phyloP scores from a whole-genome alignment of 371 early-diverging fungal species.

The Mortierella sp. region DNA sequence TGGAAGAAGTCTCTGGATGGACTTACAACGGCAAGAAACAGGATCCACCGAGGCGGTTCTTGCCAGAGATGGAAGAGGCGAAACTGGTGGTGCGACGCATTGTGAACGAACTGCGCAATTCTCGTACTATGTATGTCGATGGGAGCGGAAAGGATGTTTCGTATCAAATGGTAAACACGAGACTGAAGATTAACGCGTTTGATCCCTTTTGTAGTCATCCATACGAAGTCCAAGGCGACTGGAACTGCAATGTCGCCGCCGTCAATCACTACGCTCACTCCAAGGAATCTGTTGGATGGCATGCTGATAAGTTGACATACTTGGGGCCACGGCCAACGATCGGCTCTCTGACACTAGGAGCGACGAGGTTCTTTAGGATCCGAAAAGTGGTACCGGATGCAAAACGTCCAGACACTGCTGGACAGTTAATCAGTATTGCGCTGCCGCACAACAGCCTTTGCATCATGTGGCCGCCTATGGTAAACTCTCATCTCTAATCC shows the following conservation, averaged over 20 bases:
- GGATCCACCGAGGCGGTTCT: slow-evolving; percentile 32
- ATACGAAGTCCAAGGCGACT: slow-evolving; percentile 46
- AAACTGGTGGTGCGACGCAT: slow-evolving; percentile 37
- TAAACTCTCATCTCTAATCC: not conserved
- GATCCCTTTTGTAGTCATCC: slow-evolving; percentile 27
- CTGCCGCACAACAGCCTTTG: slow-evolving; percentile 70
- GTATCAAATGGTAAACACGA: not conserved
- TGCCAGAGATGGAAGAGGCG: slow-evolving; percentile 53
- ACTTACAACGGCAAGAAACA: slow-evolving; percentile 52
- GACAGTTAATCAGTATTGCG: slow-evolving; percentile 60
- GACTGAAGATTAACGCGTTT: not conserved
- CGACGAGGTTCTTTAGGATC: slow-evolving; percentile 66
- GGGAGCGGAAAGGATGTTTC: not conserved
- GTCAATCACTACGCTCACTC: slow-evolving; percentile 57
- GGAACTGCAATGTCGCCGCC: slow-evolving; percentile 58
- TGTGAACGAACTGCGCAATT: slow-evolving; percentile 45
- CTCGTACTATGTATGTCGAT: slow-evolving; percentile 24
- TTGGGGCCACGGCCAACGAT: slow-evolving; percentile 70
- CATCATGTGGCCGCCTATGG: slow-evolving; percentile 70
- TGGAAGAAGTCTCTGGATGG: slow-evolving; percentile 43
- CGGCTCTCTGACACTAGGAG: slow-evolving; percentile 68
- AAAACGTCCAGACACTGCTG: slow-evolving; percentile 41
- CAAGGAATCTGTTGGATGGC: slow-evolving; percentile 58
- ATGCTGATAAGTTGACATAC: slow-evolving; percentile 62
- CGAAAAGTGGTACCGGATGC: slow-evolving; percentile 55